phyloP scores from a whole-genome alignment of 2,329 filamentous ascomycete species.

The Colletotrichum musicola region DNA sequence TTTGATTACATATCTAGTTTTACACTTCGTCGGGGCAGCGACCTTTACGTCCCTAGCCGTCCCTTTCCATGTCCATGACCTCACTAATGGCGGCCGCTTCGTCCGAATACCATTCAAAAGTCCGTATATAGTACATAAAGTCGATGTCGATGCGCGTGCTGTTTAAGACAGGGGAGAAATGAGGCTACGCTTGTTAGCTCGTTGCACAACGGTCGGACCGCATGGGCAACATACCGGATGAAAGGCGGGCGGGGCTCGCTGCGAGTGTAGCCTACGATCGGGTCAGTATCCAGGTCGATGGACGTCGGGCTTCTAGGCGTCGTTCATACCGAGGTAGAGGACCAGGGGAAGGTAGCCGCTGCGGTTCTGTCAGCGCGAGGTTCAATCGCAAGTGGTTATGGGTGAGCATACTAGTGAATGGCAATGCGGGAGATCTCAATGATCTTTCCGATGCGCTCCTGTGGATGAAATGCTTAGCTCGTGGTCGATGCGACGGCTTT shows the following conservation, averaged over 20 bases:
- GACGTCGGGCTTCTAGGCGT: not conserved
- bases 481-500: constrained; percentile 9
- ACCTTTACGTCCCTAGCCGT: constrained; percentile 1
- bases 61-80: constrained; percentile 6
- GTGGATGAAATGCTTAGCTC: constrained; percentile 35
- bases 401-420: constrained; percentile 86
- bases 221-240: constrained; percentile 62
- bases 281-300: constrained; percentile 43
- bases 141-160: constrained; percentile 13
- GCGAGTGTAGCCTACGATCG: constrained; percentile 82
- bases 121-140: constrained; percentile 38
- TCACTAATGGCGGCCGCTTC: constrained; percentile 15
- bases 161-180: constrained; percentile 73
- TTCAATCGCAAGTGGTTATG: not conserved
- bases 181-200: constrained; percentile 59
- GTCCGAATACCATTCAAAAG: constrained; percentile 4
- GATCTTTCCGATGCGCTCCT: constrained; percentile 98
- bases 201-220: no score
- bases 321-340: constrained; percentile 85
- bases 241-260: constrained; percentile 89
- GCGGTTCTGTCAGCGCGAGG: constrained; percentile 51
- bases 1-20: constrained; percentile 40
- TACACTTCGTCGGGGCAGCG: constrained; percentile 28
- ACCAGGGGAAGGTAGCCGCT: constrained; percentile 97
- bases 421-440: constrained; percentile 94